These are phyloP conservation scores for Medicago ruthenica DNA, from an alignment of 306 rosid species.

Conservation along the genomic window DNA sequence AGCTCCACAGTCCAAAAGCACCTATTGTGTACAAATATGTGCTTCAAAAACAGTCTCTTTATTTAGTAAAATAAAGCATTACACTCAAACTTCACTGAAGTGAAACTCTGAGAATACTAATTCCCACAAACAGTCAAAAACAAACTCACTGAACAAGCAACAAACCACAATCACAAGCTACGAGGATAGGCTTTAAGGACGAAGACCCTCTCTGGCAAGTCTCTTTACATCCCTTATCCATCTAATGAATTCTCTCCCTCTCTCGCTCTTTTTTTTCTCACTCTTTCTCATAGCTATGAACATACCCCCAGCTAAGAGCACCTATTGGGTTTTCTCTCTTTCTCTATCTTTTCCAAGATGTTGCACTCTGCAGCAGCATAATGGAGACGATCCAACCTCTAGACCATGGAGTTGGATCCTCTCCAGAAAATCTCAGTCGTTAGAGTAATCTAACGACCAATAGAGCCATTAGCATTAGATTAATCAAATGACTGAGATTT, in stretches of 20 bases:
- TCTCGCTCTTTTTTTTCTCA: background rate
- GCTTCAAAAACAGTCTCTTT: background rate
- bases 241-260: background rate
- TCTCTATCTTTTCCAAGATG: background rate
- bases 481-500: background rate
- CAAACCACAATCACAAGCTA: background rate
- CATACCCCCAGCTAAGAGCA: too few relatives aligned
- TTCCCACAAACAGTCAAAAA: constrained; percentile 7
- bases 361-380: background rate
- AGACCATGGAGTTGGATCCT: background rate
- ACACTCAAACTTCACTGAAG: constrained; percentile 1
- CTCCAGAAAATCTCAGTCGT: background rate
- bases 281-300: background rate
- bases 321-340: background rate
- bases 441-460: background rate
- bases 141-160: constrained; percentile 19
- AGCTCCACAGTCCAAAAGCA: constrained; percentile 93
- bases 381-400: background rate
- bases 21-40: constrained; percentile 52
- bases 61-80: constrained; percentile 3
- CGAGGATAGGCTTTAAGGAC: background rate
- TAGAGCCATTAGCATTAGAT: background rate
- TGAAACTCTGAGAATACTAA: constrained; percentile 16
- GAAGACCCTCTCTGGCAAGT: background rate
- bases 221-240: background rate